These are phyloP conservation scores for Pleurotus platypus DNA, from an alignment of 768 basidiomycete species.

Conservation along the genomic window DNA sequence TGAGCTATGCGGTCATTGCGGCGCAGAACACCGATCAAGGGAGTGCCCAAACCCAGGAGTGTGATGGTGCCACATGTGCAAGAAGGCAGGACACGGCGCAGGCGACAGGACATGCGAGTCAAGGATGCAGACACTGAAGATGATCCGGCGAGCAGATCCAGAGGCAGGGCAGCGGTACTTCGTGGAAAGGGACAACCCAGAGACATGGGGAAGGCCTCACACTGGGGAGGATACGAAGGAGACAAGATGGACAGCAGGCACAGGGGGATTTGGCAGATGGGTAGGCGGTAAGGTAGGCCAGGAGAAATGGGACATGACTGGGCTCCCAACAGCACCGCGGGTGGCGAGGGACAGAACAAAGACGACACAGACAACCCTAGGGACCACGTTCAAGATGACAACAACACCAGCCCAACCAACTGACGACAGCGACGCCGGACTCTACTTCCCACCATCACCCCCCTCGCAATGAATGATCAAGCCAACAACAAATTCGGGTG, in stretches of 20 bases:
- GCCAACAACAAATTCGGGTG: neutral
- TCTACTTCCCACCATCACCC: too few species aligned
- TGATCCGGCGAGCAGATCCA: conserved; percentile 7
- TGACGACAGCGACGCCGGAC: too few species aligned
- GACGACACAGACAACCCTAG: neutral
- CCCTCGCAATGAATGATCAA: neutral
- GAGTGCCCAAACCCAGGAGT: conserved; percentile 12
- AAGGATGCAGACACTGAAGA: conserved; percentile 9
- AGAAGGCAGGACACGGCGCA: conserved; percentile 20
- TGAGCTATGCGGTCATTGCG: conserved; percentile 16
- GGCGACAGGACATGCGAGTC: conserved; percentile 21
- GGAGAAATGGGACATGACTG: neutral
- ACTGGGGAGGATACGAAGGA: neutral
- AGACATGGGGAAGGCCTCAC: conserved; percentile 3
- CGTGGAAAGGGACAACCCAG: conserved; percentile 5
- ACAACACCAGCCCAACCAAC: too few species aligned
- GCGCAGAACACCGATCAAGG: conserved; percentile 11
- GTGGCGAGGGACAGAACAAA: neutral
- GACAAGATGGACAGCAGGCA: neutral
- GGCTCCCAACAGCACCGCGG: neutral
- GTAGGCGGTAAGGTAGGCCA: neutral
- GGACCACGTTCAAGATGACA: neutral
- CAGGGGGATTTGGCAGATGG: neutral
- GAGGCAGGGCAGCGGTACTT: conserved; percentile 16
- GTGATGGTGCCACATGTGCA: conserved; percentile 21